Evolutionary conservation across 2,329 filamentous ascomycete genomes (phyloP), one percentile per base, ranked within the genome.

Genomic region (Penicillium sp.): DNA sequence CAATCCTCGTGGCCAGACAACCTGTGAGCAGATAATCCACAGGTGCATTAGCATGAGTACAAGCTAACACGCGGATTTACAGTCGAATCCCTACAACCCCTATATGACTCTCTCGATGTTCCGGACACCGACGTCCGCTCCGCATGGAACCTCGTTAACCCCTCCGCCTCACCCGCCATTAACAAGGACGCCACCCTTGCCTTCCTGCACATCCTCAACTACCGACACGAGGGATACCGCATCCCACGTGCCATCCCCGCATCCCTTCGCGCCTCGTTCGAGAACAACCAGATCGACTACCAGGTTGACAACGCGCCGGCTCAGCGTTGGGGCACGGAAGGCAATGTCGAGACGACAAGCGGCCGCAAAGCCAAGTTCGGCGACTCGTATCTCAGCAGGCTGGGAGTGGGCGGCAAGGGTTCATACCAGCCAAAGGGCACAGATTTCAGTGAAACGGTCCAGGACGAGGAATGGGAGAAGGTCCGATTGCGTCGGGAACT

Each of bases 61-160:
- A 3, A 2, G 26, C 47, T 50, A 24, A 50, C 47, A 8, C 9
- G 18, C 31, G 33, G 33, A 5, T 45, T 28, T 57, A 60, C 71
- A 87, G 94, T 97, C 75, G 81, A 85, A 55, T 81, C 90, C 13
- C 83, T 97, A 48, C 83, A 90, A 67, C 88, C 90, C 51, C 85
- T 97, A 24, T 99, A 97, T 80, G 86, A 90, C 54, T 80, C 77
- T 48, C 75, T 82, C 36, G 77, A 86, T 57, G 86, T 89, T 14
- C 86, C 86, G 1, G 86, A 89, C 68, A 87, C 84, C 48, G 93
- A 97, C 71, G 83, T 97, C 61, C 87, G 91, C 64, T 94, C 89
- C 16, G 93, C 92, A 8, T 97, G 94, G 93, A 99, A 97, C 76
- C 84, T 99, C 16, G 90, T 97, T 67, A 99, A 99, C 79, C 94